Conservation (phyloP, 176 grass and related monocot species). For the Oryza coarctata region DNA sequence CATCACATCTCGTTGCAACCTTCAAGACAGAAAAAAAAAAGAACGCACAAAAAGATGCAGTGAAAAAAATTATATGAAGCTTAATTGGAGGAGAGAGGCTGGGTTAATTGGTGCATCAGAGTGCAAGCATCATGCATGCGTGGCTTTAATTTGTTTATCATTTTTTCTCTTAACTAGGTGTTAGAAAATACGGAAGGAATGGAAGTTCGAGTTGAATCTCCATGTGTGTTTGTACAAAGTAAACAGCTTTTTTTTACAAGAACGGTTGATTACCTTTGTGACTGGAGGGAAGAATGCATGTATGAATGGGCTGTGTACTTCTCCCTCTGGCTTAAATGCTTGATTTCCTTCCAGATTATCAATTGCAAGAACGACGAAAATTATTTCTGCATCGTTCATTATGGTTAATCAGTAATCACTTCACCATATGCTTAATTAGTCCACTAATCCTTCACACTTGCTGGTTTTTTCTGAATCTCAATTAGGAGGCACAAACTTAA, state of each 20-base stretch:
- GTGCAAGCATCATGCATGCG: constrained; percentile 27
- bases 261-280: constrained; percentile 30
- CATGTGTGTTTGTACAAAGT: constrained; percentile 63
- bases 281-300: background rate
- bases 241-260: constrained; percentile 30
- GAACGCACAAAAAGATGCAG: background rate
- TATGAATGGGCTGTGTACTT: background rate
- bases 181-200: constrained; percentile 43
- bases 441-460: background rate
- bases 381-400: background rate
- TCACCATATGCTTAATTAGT: background rate
- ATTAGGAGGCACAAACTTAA: background rate
- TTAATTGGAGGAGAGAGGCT: background rate
- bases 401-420: background rate
- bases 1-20: constrained; percentile 4
- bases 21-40: background rate
- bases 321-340: background rate
- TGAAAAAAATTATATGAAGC: background rate
- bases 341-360: constrained; percentile 17
- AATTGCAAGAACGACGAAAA: constrained; percentile 14
- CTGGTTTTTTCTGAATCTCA: background rate
- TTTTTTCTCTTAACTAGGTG: constrained; percentile 6
- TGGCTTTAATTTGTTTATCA: background rate
- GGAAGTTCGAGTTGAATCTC: constrained; percentile 51
- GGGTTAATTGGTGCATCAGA: constrained; percentile 8